Conservation (phyloP, 257 asterid genomes). For the Rubia yunnanensis region DNA sequence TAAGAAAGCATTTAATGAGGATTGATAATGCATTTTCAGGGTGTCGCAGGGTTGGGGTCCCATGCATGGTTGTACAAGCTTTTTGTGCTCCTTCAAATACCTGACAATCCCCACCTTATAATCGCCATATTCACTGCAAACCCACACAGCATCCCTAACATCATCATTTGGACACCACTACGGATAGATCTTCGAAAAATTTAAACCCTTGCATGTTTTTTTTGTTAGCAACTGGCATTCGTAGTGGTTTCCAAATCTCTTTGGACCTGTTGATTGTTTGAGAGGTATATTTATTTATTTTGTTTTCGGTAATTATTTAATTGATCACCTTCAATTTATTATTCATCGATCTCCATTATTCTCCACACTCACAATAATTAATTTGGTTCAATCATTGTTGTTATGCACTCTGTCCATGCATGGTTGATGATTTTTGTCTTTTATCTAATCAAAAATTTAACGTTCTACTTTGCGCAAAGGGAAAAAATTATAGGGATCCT, state of each 20-base stretch:
- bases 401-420: conserved; percentile 1
- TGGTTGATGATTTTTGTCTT: conserved; percentile 11
- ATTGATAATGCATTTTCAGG: too few relatives aligned
- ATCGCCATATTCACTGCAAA: conserved; percentile 29
- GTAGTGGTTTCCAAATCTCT: conserved; percentile 14
- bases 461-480: conserved; percentile 22
- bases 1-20: too few relatives aligned
- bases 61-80: conserved; percentile 29
- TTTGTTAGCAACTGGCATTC: conserved; percentile 23
- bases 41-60: conserved; percentile 63
- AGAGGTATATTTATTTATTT: conserved; percentile 7
- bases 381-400: not conserved
- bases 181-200: too few relatives aligned
- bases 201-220: conserved; percentile 10
- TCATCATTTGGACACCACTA: conserved; percentile 1
- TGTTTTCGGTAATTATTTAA: not conserved
- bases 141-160: conserved; percentile 15
- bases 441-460: conserved; percentile 13
- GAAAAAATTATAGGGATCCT: conserved; percentile 3
- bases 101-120: conserved; percentile 27
- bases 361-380: not conserved
- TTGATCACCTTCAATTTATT: not conserved
- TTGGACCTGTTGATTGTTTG: conserved; percentile 44
- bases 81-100: conserved; percentile 54
- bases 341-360: not conserved